Percentiles rank a stretch among this genome's conserved stretches.
Evolutionary conservation across 192 early-diverging fungal genomes (phyloP).

Genomic region (Gorgonomyces haynaldii): DNA sequence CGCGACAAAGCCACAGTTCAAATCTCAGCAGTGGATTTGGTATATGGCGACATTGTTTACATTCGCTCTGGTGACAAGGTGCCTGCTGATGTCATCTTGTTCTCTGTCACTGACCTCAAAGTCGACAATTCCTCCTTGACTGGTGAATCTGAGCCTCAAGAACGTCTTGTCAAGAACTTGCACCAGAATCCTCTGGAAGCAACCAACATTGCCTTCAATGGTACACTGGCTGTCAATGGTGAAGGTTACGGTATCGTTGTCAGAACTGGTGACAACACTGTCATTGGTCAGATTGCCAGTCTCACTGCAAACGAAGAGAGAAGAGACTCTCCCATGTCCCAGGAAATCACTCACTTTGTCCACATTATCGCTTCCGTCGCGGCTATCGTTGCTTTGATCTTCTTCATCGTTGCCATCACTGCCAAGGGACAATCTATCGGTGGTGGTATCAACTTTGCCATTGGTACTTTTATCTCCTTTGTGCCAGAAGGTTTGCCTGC

Average conservation of each 20-base stretch:
- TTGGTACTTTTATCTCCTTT: conserved; percentile 53
- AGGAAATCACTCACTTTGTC: conserved; percentile 30
- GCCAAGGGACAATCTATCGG: conserved; percentile 40
- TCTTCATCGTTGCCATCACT: conserved; percentile 48
- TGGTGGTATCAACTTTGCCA: conserved; percentile 55
- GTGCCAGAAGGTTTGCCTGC: conserved; percentile 68
- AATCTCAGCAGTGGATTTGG: conserved; percentile 59
- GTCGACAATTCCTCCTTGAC: conserved; percentile 40
- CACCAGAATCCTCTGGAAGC: conserved; percentile 65
- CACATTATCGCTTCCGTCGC: conserved; percentile 66
- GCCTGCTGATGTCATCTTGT: conserved; percentile 82
- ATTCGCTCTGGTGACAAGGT: conserved; percentile 88
- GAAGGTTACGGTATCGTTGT: conserved; percentile 37
- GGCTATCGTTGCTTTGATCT: conserved; percentile 49
- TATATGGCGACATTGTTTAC: conserved; percentile 80
- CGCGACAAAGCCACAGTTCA: conserved; percentile 63
- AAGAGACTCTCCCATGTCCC: conserved; percentile 24
- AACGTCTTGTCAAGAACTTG: conserved; percentile 34
- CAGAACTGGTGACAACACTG: conserved; percentile 30
- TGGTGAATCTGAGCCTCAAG: conserved; percentile 36
- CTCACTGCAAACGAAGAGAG: conserved; percentile 23
- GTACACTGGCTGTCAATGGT: conserved; percentile 25
- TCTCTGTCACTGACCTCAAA: conserved; percentile 73
- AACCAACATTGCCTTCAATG: conserved; percentile 34
- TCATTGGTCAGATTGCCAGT: conserved; percentile 33